Conservation (phyloP, 1,284 basidiomycete genomes). For the Heterobasidion occidentale region DNA sequence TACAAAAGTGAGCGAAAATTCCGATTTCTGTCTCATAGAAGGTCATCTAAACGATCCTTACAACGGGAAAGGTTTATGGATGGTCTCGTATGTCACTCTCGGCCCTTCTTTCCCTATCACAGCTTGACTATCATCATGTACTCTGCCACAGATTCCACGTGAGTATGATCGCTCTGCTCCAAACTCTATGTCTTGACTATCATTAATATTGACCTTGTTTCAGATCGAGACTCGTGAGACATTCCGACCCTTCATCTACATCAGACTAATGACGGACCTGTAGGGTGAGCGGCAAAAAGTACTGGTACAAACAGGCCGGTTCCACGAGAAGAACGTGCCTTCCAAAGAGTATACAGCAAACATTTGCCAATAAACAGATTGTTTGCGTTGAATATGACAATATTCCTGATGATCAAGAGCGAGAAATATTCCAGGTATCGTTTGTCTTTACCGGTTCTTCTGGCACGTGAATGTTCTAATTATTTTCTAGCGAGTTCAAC, state of each 20-base stretch:
- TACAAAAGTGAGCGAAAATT: conserved; percentile 39
- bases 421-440: conserved; percentile 68
- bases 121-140: neutral
- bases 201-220: neutral
- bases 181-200: neutral
- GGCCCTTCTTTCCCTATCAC: neutral
- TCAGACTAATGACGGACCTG: neutral
- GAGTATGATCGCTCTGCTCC: conserved; percentile 4
- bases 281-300: conserved; percentile 27
- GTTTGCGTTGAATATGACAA: conserved; percentile 67
- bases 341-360: conserved; percentile 38
- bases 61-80: conserved; percentile 53
- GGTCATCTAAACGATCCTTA: neutral
- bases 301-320: conserved; percentile 40
- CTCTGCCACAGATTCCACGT: conserved; percentile 19
- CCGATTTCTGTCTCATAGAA: neutral
- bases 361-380: conserved; percentile 62
- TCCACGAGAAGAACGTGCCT: conserved; percentile 26
- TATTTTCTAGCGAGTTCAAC: conserved; percentile 32
- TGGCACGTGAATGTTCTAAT: neutral
- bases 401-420: conserved; percentile 49
- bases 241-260: neutral
- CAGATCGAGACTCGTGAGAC: conserved; percentile 54
- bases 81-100: conserved; percentile 43
- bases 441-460: neutral